Conservation (phyloP, 495 filamentous ascomycete species). For the Neurospora pannonica region DNA sequence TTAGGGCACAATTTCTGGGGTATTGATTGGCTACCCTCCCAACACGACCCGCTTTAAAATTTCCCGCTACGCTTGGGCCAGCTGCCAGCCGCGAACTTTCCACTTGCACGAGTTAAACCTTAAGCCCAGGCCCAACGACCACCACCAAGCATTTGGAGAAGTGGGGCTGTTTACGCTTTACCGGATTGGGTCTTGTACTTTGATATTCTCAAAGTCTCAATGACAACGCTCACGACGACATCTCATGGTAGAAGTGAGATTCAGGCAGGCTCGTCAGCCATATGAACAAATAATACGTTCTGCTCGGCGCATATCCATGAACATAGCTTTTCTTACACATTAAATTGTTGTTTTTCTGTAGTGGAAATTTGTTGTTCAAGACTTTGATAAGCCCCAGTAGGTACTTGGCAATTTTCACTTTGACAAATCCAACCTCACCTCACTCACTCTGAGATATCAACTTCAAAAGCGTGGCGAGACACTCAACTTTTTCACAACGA, state of each 20-base stretch:
- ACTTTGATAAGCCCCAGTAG: not conserved
- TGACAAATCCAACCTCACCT: not conserved
- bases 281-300: not conserved
- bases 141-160: not conserved
- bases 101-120: not conserved
- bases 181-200: not conserved
- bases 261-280: not conserved
- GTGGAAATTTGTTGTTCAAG: not conserved
- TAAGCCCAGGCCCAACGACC: not conserved
- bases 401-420: not conserved
- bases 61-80: not conserved
- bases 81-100: not conserved
- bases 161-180: not conserved
- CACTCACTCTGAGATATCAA: not conserved
- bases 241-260: not conserved
- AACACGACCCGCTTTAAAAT: not conserved
- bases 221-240: not conserved
- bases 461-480: not conserved
- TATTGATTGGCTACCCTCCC: constrained; percentile 10
- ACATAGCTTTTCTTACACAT: not conserved
- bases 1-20: constrained; percentile 23
- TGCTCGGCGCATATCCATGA: rapidly evolving
- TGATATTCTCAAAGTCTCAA: not conserved
- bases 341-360: not conserved
- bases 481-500: not conserved